Evolutionary conservation across 495 filamentous ascomycete genomes (phyloP).

Genomic region (Alectoria sarmentosa): DNA sequence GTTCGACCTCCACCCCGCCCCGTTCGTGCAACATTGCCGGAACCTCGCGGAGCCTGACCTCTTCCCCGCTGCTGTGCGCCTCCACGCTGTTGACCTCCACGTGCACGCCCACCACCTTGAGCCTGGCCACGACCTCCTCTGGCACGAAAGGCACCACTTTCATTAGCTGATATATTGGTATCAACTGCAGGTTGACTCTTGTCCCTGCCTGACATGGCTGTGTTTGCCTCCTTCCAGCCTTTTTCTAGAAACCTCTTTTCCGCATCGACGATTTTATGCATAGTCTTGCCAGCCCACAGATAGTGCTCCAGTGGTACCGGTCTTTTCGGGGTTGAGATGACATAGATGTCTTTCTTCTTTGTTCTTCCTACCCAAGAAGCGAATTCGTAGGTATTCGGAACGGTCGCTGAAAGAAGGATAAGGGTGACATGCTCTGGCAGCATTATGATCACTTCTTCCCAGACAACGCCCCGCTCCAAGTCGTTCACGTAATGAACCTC

Average conservation of each 20-base stretch:
- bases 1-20: slow-evolving; percentile 79
- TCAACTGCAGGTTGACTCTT: slow-evolving; percentile 55
- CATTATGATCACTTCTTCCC: slow-evolving; percentile 99
- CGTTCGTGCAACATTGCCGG: slow-evolving; percentile 81
- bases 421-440: slow-evolving; percentile 92
- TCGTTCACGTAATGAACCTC: slow-evolving; percentile 99
- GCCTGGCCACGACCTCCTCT: slow-evolving; percentile 45
- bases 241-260: slow-evolving; percentile 84
- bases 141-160: slow-evolving; percentile 33
- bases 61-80: slow-evolving; percentile 45
- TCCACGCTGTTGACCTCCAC: slow-evolving; percentile 45
- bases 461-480: slow-evolving; percentile 92
- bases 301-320: slow-evolving; percentile 95
- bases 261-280: slow-evolving; percentile 88
- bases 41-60: slow-evolving; percentile 53
- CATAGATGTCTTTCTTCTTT: slow-evolving; percentile 98
- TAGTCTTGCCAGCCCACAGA: slow-evolving; percentile 86
- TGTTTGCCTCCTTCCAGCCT: slow-evolving; percentile 92
- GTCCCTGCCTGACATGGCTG: slow-evolving; percentile 73
- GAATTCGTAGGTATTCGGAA: slow-evolving; percentile 96
- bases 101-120: slow-evolving; percentile 39
- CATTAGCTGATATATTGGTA: slow-evolving; percentile 36
- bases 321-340: slow-evolving; percentile 93
- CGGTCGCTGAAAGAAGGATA: slow-evolving; percentile 91
- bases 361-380: slow-evolving; percentile 97